phyloP scores from a whole-genome alignment of 2,329 filamentous ascomycete genomes.

The Penicillium freii region DNA sequence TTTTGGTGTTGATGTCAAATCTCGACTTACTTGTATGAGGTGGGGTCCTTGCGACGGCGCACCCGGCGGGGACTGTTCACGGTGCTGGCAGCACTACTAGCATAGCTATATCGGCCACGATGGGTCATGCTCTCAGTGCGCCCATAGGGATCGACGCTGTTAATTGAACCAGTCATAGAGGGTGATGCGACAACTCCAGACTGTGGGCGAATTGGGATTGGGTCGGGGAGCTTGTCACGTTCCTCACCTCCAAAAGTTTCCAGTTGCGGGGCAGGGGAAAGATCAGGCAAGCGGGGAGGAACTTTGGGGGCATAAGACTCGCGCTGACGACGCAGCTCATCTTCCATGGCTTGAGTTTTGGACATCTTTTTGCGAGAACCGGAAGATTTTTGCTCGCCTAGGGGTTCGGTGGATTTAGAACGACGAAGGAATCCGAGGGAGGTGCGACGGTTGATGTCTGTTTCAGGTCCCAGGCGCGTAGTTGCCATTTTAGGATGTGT shows the following conservation, averaged over 20 bases:
- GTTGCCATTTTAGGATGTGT: conserved; percentile 31
- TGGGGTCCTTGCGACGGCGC: conserved; percentile 92
- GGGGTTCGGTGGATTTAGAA: conserved; percentile 63
- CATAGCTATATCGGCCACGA: conserved; percentile 93
- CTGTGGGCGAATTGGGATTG: conserved; percentile 36
- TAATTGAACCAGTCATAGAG: conserved; percentile 25
- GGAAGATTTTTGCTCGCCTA: conserved; percentile 53
- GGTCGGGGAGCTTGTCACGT: conserved; percentile 61
- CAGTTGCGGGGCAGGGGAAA: conserved; percentile 49
- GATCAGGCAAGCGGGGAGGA: conserved; percentile 56
- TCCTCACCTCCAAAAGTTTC: conserved; percentile 63
- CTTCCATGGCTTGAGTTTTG: conserved; percentile 45
- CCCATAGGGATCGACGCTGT: conserved; percentile 68
- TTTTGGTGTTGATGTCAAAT: not conserved
- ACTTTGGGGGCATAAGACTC: conserved; percentile 56
- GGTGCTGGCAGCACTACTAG: conserved; percentile 84
- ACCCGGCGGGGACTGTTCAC: conserved; percentile 91
- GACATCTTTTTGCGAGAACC: conserved; percentile 40
- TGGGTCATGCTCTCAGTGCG: conserved; percentile 94
- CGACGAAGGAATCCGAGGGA: conserved; percentile 63
- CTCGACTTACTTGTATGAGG: conserved; percentile 87
- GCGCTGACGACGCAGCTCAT: conserved; percentile 55
- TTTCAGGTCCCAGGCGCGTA: conserved; percentile 3
- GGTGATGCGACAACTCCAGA: conserved; percentile 23
- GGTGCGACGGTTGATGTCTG: conserved; percentile 43